phyloP scores from a whole-genome alignment of 805 yeast genomes.

The Myxozyma neotropica region DNA sequence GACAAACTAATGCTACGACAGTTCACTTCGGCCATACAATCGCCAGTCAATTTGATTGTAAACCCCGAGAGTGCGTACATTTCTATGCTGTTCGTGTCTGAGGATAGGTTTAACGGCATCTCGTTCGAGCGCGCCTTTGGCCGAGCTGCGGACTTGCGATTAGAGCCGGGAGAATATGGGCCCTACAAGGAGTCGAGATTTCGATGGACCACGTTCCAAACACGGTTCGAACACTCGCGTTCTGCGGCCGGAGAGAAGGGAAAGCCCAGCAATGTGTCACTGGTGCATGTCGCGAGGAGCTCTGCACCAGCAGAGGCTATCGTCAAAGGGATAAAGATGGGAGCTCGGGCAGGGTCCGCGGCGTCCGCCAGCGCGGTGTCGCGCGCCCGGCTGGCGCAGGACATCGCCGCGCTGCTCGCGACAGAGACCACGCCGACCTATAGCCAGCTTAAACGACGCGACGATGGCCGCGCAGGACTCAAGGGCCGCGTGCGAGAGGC shows the following conservation, averaged over 20 bases:
- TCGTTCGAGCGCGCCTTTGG: slow-evolving; percentile 43
- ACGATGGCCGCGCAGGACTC: slow-evolving; percentile 6
- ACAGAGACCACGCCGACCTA: slow-evolving; percentile 5
- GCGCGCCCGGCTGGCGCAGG: slow-evolving; percentile 3
- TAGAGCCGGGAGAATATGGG: background rate
- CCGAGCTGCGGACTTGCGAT: background rate
- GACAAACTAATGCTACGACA: slow-evolving; percentile 78
- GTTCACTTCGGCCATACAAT: slow-evolving; percentile 42
- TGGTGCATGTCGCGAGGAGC: slow-evolving; percentile 36
- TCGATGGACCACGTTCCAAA: slow-evolving; percentile 5
- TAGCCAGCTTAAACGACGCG: slow-evolving; percentile 14
- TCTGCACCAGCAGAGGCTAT: slow-evolving; percentile 30
- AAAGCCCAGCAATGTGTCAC: slow-evolving; percentile 34
- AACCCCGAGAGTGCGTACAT: slow-evolving; percentile 37
- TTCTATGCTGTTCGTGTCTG: slow-evolving; percentile 39
- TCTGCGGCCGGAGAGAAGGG: slow-evolving; percentile 13
- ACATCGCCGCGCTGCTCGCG: background rate
- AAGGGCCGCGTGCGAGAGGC: slow-evolving; percentile 21
- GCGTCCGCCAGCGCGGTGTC: slow-evolving; percentile 33
- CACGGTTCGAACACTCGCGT: slow-evolving; percentile 25
- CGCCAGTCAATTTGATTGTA: slow-evolving; percentile 38
- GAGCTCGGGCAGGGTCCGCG: slow-evolving; percentile 32
- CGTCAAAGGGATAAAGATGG: slow-evolving; percentile 39
- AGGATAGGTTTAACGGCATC: slow-evolving; percentile 6
- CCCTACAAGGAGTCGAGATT: slow-evolving; percentile 21